A percentile compares a stretch with the other conserved stretches of the same genome.
phyloP scores from a whole-genome alignment of 2,329 filamentous ascomycete species.

The Pseudofabraea citricarpa region DNA sequence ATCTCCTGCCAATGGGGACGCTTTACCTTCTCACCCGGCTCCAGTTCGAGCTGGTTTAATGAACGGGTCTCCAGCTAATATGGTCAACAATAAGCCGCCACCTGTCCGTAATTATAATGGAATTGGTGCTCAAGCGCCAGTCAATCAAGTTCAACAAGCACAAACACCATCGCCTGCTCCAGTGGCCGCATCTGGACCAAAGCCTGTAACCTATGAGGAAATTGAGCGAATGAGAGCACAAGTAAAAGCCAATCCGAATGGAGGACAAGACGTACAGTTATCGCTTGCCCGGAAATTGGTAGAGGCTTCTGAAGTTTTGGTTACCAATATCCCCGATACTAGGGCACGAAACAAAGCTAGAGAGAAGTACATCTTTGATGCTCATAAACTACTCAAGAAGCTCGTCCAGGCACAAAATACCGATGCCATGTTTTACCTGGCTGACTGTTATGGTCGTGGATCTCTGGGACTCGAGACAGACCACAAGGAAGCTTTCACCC shows the following conservation, averaged over 20 bases:
- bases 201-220: constrained; percentile 66
- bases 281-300: constrained; percentile 76
- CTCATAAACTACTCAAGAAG: constrained; percentile 89
- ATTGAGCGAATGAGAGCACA: constrained; percentile 68
- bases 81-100: constrained; percentile 49
- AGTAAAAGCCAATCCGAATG: constrained; percentile 63
- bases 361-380: constrained; percentile 80
- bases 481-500: constrained; percentile 84
- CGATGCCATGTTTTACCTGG: constrained; percentile 91
- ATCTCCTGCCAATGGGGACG: constrained; percentile 24
- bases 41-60: constrained; percentile 61
- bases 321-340: constrained; percentile 60
- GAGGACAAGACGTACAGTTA: constrained; percentile 66
- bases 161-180: constrained; percentile 4
- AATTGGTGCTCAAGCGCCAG: neutral
- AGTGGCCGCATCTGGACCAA: constrained; percentile 3
- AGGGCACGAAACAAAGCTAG: constrained; percentile 69
- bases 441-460: constrained; percentile 83
- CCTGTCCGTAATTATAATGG: constrained; percentile 37
- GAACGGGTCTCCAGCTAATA: constrained; percentile 49
- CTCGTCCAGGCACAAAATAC: constrained; percentile 66
- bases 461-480: constrained; percentile 74
- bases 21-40: constrained; percentile 54
- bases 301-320: constrained; percentile 75
- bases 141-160: constrained; percentile 8